These are phyloP conservation scores for Sporobolomyces phaffii DNA, from an alignment of 768 basidiomycete species.

Conservation along the genomic window DNA sequence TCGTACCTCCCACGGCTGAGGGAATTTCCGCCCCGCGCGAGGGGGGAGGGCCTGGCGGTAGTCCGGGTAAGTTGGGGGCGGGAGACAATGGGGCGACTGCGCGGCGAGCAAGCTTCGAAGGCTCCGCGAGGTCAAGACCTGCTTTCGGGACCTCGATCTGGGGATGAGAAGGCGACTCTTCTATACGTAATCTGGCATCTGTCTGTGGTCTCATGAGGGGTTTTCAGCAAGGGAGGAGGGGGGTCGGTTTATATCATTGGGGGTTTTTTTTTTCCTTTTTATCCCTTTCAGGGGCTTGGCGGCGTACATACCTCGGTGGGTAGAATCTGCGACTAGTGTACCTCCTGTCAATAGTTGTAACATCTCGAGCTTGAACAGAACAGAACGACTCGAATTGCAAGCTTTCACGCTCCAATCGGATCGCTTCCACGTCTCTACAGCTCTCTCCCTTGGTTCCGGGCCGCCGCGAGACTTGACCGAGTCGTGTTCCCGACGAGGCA, in stretches of 20 bases:
- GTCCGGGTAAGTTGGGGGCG: slow-evolving; percentile 6
- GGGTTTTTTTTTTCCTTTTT: too few relatives aligned
- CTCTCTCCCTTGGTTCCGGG: too few relatives aligned
- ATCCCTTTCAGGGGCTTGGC: too few relatives aligned
- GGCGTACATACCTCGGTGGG: too few relatives aligned
- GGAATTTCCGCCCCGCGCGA: neutral
- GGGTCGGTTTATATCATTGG: neutral
- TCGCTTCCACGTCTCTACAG: neutral
- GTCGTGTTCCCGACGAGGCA: too few relatives aligned
- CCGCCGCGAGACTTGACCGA: too few relatives aligned
- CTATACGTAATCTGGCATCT: neutral
- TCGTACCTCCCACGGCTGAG: neutral
- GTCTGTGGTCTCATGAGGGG: too few relatives aligned
- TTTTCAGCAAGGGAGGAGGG: neutral
- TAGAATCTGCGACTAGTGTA: too few relatives aligned
- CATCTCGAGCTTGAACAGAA: too few relatives aligned
- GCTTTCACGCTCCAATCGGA: too few relatives aligned
- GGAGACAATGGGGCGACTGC: neutral
- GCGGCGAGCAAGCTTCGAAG: slow-evolving; percentile 15
- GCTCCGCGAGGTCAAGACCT: neutral
- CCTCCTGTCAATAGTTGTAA: too few relatives aligned
- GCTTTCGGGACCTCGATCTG: slow-evolving; percentile 24
- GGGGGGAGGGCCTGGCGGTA: neutral
- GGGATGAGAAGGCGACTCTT: neutral
- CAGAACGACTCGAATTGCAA: too few relatives aligned